phyloP scores from a whole-genome alignment of 2,329 filamentous ascomycete genomes.

The Epichloe glyceriae region DNA sequence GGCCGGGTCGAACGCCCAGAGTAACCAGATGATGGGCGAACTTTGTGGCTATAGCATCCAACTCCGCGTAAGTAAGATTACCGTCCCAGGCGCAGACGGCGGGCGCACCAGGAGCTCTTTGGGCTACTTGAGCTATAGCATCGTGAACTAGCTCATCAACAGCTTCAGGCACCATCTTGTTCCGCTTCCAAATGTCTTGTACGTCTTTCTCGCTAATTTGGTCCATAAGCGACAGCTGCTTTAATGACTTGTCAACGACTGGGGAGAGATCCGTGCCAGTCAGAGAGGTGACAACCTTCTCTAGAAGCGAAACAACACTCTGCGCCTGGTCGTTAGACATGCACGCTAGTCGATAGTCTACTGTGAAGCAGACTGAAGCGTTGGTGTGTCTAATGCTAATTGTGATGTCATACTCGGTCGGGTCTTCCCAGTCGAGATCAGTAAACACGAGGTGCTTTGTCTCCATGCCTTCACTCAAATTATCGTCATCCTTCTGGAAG shows the following conservation, averaged over 20 bases:
- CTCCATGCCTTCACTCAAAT: not conserved
- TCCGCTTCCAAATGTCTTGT: not conserved
- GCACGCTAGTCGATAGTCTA: slow-evolving; percentile 1
- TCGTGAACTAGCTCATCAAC: not conserved
- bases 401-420: slow-evolving; percentile 16
- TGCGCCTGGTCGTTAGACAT: not conserved
- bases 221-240: not conserved
- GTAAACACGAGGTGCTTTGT: not conserved
- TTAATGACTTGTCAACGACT: not conserved
- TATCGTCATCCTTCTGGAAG: slow-evolving; percentile 12
- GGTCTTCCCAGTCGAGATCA: slow-evolving; percentile 8
- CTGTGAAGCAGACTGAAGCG: not conserved
- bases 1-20: slow-evolving; percentile 12
- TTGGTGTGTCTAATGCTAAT: slow-evolving; percentile 9
- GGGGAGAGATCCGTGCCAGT: not conserved
- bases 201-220: not conserved
- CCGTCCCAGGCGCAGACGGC: slow-evolving; percentile 15
- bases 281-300: not conserved
- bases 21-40: slow-evolving; percentile 6
- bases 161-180: not conserved
- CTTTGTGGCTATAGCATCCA: slow-evolving; percentile 6
- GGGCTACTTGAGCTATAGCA: not conserved
- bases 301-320: slow-evolving; percentile 1
- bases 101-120: not conserved
- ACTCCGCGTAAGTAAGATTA: slow-evolving; percentile 11